Conservation (phyloP, 495 filamentous ascomycete species). For the Tuber indicum region DNA sequence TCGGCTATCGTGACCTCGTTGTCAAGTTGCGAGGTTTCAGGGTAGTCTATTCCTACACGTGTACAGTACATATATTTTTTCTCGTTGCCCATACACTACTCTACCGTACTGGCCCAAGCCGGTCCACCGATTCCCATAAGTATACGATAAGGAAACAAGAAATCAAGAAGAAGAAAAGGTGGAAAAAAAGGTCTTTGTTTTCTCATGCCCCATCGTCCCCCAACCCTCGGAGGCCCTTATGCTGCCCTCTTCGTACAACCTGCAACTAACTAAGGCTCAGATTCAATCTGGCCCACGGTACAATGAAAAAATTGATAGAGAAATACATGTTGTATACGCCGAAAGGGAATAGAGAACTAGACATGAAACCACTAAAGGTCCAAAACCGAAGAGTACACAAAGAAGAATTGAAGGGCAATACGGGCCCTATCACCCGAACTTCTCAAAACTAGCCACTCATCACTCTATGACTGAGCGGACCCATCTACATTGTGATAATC, state of each 20-base stretch:
- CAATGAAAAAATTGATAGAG: conserved; percentile 22
- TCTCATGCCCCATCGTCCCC: neutral
- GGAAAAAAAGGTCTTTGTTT: neutral
- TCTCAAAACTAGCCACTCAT: neutral
- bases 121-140: neutral
- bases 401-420: neutral
- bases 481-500: conserved; percentile 93
- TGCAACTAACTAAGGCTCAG: neutral
- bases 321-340: conserved; percentile 27
- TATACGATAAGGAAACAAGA: neutral
- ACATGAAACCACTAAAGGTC: neutral
- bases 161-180: neutral
- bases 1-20: neutral
- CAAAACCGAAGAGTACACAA: neutral
- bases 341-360: conserved; percentile 35
- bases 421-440: neutral
- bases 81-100: neutral
- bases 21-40: neutral
- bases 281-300: conserved; percentile 15
- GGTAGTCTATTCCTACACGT: neutral
- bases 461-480: conserved; percentile 24
- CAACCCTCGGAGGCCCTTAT: neutral
- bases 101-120: neutral
- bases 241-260: neutral
- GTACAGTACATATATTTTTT: neutral